Conservation (phyloP, 2,329 filamentous ascomycete species). For the Paecilomyces sp. region DNA sequence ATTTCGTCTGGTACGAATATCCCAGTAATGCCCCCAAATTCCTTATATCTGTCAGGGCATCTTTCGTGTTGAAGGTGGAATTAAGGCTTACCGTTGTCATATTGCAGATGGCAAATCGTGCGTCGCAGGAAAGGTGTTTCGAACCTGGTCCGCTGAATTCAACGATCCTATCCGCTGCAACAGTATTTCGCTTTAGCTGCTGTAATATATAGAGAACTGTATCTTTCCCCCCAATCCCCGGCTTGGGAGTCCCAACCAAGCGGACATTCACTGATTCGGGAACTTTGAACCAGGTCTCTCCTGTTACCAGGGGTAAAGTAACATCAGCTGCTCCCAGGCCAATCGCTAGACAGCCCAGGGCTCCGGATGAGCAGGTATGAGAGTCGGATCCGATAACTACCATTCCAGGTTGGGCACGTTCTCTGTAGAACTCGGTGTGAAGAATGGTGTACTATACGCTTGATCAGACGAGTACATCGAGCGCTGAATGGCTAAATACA, state of each 20-base stretch:
- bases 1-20: constrained; percentile 35
- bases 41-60: constrained; percentile 8
- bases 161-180: constrained; percentile 39
- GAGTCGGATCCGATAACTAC: constrained; percentile 40
- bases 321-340: constrained; percentile 42
- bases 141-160: constrained; percentile 40
- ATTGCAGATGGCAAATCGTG: constrained; percentile 41
- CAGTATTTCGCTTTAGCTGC: constrained; percentile 40
- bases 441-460: constrained; percentile 31
- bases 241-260: constrained; percentile 28
- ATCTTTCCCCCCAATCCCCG: constrained; percentile 40
- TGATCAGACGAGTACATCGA: constrained; percentile 2
- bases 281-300: constrained; percentile 42
- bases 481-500: background rate
- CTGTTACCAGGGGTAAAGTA: constrained; percentile 38
- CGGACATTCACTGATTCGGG: constrained; percentile 37
- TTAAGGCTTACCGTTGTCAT: constrained; percentile 33
- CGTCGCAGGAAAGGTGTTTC: constrained; percentile 33
- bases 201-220: constrained; percentile 39
- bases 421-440: constrained; percentile 42
- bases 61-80: background rate
- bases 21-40: constrained; percentile 40
- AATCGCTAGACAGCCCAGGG: constrained; percentile 36
- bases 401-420: constrained; percentile 39
- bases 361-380: constrained; percentile 41